phyloP scores from a whole-genome alignment of 1,284 basidiomycete species.

The Ceratobasidium sp. region DNA sequence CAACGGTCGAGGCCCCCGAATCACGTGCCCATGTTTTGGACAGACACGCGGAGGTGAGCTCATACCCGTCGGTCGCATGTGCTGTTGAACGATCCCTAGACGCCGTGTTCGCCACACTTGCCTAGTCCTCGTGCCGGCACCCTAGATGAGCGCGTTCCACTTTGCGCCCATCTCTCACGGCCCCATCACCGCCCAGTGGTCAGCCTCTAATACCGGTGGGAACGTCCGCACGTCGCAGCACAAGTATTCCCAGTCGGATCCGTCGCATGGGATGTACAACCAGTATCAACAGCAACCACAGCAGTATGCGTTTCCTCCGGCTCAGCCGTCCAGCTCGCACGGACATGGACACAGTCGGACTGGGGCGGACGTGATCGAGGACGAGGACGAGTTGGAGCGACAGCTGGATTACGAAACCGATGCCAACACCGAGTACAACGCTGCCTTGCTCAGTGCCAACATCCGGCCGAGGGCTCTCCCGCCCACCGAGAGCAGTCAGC shows the following conservation, averaged over 20 bases:
- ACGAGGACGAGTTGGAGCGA: constrained; percentile 12
- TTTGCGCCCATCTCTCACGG: constrained; percentile 26
- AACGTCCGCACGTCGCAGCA: no score
- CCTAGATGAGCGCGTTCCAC: constrained; percentile 33
- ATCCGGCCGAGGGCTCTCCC: background rate
- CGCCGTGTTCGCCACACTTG: background rate
- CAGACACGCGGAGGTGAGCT: constrained; percentile 12
- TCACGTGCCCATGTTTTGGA: constrained; percentile 14
- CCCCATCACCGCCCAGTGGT: constrained; percentile 31
- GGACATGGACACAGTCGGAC: background rate
- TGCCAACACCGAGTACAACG: constrained; percentile 41
- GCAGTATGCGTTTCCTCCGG: constrained; percentile 5
- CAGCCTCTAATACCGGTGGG: background rate
- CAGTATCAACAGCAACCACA: background rate
- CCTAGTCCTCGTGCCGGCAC: constrained; percentile 23
- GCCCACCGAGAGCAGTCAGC: background rate
- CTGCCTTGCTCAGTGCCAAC: constrained; percentile 30
- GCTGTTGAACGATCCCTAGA: no score
- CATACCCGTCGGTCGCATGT: constrained; percentile 14
- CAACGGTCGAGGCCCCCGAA: background rate
- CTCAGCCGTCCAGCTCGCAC: constrained; percentile 4
- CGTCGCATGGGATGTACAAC: constrained; percentile 4
- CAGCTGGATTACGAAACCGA: constrained; percentile 40
- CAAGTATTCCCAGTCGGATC: constrained; percentile 1
- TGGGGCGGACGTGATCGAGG: background rate